Evolutionary conservation across 495 filamentous ascomycete genomes (phyloP), one percentile per base, ranked within the genome.

Genomic region (Rusavskia elegans): DNA sequence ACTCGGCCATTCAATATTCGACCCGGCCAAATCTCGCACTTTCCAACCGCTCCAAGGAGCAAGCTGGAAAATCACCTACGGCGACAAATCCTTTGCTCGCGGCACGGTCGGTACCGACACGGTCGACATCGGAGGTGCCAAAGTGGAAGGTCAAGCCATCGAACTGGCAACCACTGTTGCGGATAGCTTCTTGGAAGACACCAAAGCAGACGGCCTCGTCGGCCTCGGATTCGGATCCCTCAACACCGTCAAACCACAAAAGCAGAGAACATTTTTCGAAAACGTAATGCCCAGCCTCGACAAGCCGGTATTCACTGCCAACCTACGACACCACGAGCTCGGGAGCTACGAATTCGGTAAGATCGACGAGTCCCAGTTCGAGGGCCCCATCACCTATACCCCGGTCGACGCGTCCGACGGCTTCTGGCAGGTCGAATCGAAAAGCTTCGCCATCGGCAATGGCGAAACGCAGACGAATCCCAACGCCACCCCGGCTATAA

Each of bases 261-360:
- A 69, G 55, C 82, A 88, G 61, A 79, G 78, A 59, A 92, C 86
- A 27, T 92, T 89, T 65, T 90, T 92, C 64, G 85, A 87, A 53
- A 89, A 87, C 60, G 68, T 85, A 45, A 74, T 78, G 56, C 52
- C 69, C 21, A 64, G 63, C 10, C 77, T 94, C 21, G 73, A 78
- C 37, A 66, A 77, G 57, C 84, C 85, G 5, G 64, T 92, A 21
- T 83, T 92, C 65, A 83, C 84, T 2, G 81, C 81, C 23, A 75
- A 82, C 45, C 76, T 92, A 39, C 78, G 80, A 53, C 64, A 73
- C 19, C 71, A 77, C 50, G 68, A 64, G 20, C 68, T 72, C 7
- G 85, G 87, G 41, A 73, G 76, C 53, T 94, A 89, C 62, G 81
- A 87, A 52, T 92, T 92, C 64, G 87, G 87, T 23, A 65, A 55